Conservation (phyloP, 176 grass and related monocot genomes). For the Carex pumila region DNA sequence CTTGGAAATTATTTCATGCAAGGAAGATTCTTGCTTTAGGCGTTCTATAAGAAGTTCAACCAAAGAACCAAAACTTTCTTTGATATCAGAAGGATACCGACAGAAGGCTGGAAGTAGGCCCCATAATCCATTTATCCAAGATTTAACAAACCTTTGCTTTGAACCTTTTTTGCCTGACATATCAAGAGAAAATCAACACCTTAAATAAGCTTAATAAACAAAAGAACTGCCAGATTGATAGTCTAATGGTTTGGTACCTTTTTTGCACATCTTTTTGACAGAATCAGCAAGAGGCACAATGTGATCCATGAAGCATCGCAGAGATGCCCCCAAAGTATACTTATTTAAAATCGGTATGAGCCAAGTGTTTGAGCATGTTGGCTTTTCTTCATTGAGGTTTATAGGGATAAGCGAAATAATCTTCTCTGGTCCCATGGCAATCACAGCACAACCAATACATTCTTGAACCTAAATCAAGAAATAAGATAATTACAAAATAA, state of each 20-base stretch:
- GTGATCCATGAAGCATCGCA: conserved; percentile 60
- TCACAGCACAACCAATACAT: conserved; percentile 74
- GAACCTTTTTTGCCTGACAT: conserved; percentile 54
- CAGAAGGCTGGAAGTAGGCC: conserved; percentile 86
- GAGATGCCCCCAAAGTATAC: conserved; percentile 45
- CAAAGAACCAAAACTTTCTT: conserved; percentile 47
- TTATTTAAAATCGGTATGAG: conserved; percentile 83
- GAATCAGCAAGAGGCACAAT: conserved; percentile 62
- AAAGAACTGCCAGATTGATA: background rate
- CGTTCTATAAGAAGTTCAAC: conserved; percentile 56
- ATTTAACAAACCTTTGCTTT: conserved; percentile 37
- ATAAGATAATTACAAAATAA: conserved; percentile 17
- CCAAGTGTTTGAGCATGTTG: conserved; percentile 78
- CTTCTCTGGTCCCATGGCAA: conserved; percentile 79
- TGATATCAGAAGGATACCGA: conserved; percentile 54
- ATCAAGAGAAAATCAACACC: conserved; percentile 27
- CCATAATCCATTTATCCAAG: conserved; percentile 56
- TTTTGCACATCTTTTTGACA: conserved; percentile 39
- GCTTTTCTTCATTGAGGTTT: conserved; percentile 44
- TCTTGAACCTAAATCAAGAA: conserved; percentile 54
- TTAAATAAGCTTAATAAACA: background rate
- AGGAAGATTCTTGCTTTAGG: conserved; percentile 39
- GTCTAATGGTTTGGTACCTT: conserved; percentile 35
- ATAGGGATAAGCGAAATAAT: conserved; percentile 60
- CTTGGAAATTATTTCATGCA: conserved; percentile 54